These are phyloP conservation scores for Verticillium albo-atrum DNA, from an alignment of 2,329 filamentous ascomycete genomes.

Conservation along the genomic window DNA sequence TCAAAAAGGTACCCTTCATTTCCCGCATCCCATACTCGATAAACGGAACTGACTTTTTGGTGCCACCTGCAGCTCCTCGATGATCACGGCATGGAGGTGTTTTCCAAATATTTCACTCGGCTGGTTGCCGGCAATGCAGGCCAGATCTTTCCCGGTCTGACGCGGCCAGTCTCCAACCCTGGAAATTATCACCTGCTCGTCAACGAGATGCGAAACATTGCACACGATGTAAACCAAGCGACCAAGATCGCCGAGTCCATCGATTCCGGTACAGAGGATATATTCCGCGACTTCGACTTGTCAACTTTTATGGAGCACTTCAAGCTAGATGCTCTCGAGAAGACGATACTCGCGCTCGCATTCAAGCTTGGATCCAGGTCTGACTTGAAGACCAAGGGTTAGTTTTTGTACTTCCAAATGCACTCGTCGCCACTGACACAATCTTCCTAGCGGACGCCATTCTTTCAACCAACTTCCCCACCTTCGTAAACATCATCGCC, in stretches of 20 bases:
- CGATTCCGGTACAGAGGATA: constrained; percentile 83
- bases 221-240: constrained; percentile 75
- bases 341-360: constrained; percentile 81
- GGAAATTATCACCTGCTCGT: constrained; percentile 81
- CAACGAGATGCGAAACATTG: constrained; percentile 81
- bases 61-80: constrained; percentile 69
- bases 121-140: constrained; percentile 86
- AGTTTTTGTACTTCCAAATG: constrained; percentile 16
- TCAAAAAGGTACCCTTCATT: constrained; percentile 71
- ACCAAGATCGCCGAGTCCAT: constrained; percentile 90
- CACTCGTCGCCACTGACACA: background rate
- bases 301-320: constrained; percentile 95
- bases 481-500: constrained; percentile 74
- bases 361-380: constrained; percentile 78
- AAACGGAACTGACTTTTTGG: background rate
- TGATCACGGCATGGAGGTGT: constrained; percentile 99
- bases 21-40: constrained; percentile 2
- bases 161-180: constrained; percentile 67
- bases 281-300: constrained; percentile 96
- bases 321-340: constrained; percentile 82
- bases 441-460: constrained; percentile 77
- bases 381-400: constrained; percentile 88
- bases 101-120: constrained; percentile 90
- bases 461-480: constrained; percentile 71
- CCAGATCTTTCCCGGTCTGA: constrained; percentile 81